Conservation (phyloP, 208 protist genomes). For the Borovskyia barvae region DNA sequence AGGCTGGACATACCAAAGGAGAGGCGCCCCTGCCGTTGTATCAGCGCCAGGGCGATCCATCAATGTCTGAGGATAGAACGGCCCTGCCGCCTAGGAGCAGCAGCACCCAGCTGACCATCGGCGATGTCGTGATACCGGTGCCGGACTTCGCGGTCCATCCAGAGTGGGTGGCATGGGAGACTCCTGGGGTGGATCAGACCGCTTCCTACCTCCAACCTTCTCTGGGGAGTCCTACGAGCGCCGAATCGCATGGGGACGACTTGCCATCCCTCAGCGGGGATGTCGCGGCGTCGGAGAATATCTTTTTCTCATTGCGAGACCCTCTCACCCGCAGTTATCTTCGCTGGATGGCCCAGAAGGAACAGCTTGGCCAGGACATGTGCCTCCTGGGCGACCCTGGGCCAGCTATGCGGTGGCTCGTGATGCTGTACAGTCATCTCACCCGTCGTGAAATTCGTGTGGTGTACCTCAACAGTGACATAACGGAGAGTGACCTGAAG, state of each 20-base stretch:
- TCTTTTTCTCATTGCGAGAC: slow-evolving; percentile 65
- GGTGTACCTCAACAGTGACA: slow-evolving; percentile 91
- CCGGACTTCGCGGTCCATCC: slow-evolving; percentile 49
- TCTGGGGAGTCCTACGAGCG: not conserved
- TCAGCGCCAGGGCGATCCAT: not conserved
- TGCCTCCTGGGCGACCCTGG: slow-evolving; percentile 93
- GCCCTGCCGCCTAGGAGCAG: slow-evolving; percentile 34
- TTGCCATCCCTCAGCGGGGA: slow-evolving; percentile 14
- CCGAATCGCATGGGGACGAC: not conserved
- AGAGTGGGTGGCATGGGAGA: slow-evolving; percentile 59
- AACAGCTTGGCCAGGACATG: slow-evolving; percentile 92
- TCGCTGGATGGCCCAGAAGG: slow-evolving; percentile 93
- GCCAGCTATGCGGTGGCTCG: slow-evolving; percentile 82
- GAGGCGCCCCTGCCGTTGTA: too few relatives aligned
- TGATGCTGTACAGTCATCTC: slow-evolving; percentile 70
- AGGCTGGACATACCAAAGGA: too few relatives aligned
- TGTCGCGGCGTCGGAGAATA: slow-evolving; percentile 26
- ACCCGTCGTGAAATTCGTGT: slow-evolving; percentile 84
- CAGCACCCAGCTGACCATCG: slow-evolving; percentile 62
- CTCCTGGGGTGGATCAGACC: slow-evolving; percentile 37
- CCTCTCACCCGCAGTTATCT: slow-evolving; percentile 60
- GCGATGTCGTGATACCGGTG: slow-evolving; percentile 71
- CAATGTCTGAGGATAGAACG: slow-evolving; percentile 12
- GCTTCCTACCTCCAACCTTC: slow-evolving; percentile 19
- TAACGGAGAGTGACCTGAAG: slow-evolving; percentile 95